A percentile compares a stretch with the other conserved stretches of the same genome.
Evolutionary conservation across 2,329 filamentous ascomycete species (phyloP).

Genomic region (Beauveria asiatica): DNA sequence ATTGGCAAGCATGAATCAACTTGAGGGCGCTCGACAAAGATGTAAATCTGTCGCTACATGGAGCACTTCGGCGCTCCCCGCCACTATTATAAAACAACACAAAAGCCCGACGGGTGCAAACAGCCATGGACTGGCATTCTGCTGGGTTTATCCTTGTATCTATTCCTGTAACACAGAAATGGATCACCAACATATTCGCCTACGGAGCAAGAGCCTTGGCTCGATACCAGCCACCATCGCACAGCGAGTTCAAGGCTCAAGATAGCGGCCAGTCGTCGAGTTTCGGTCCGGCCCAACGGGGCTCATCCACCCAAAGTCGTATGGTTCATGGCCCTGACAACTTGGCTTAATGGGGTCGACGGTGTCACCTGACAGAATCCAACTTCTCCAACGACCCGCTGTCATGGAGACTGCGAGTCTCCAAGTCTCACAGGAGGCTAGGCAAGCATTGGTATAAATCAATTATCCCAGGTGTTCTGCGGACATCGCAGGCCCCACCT

Average conservation of each 20-base stretch:
- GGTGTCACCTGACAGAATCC: neutral
- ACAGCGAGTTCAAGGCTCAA: neutral
- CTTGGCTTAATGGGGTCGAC: neutral
- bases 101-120: neutral
- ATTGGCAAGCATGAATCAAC: neutral
- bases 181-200: neutral
- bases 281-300: neutral
- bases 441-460: neutral
- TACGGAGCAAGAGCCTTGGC: neutral
- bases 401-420: neutral
- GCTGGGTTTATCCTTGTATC: neutral
- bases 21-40: neutral
- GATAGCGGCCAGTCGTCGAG: neutral
- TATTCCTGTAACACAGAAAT: neutral
- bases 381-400: neutral
- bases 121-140: neutral
- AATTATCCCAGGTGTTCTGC: neutral
- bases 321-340: neutral
- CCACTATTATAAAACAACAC: neutral
- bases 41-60: neutral
- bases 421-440: neutral
- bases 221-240: neutral
- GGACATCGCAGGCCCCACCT: neutral
- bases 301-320: neutral
- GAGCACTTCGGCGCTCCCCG: neutral